Evolutionary conservation across 257 asterid species (phyloP), one percentile per base, ranked within the genome.

Genomic region (Nicotiana benthamiana): DNA sequence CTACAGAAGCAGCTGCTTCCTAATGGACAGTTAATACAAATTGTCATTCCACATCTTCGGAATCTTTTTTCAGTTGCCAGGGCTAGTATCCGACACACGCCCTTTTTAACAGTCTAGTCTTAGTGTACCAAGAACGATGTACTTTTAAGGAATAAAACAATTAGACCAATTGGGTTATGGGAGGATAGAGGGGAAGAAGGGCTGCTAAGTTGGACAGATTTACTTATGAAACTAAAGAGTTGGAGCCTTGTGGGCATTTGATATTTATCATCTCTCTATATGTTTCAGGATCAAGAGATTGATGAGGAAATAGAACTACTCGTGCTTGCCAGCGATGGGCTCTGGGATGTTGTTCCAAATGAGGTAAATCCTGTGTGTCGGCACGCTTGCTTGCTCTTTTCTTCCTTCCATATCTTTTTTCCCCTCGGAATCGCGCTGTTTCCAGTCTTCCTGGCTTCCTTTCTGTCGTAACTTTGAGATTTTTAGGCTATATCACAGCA

Each of bases 321-420:
- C 13, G 97, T 96, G 84, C 95, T 96, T 83, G 98, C 97, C 18
- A 96, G 94, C 83, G 98, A 96, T 74, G 99, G 99, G 32, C 91
- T 96, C 27, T 96, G 99, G 99, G 99, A 96, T 80, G 99, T 96
- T 27, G 97, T 82, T 36, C 79, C 82, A 24, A 82, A 82, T 77
- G 85, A 82, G 85, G 85, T 57, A 40, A 82, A 18, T 27, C 10
- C 34, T 40, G 59, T 43, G 22, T 61, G 18, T 7, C 22, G 9
- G 18, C 48, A 52, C 64, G 22, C 63, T 52, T 43, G 16, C 62
- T 17, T 51, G 22, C 10, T 26, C 64, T 56, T 3, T 52, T 36
- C 26, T 82, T 34, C 78, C 36, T 74, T 40, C 20, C 43, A 3
- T 32, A 61, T 6, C 13, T 52, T 46, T 74, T 40, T 24, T 26